A percentile compares a stretch with the other conserved stretches of the same genome.
phyloP scores from a whole-genome alignment of 2,329 filamentous ascomycete species.

The Nemania abortiva region DNA sequence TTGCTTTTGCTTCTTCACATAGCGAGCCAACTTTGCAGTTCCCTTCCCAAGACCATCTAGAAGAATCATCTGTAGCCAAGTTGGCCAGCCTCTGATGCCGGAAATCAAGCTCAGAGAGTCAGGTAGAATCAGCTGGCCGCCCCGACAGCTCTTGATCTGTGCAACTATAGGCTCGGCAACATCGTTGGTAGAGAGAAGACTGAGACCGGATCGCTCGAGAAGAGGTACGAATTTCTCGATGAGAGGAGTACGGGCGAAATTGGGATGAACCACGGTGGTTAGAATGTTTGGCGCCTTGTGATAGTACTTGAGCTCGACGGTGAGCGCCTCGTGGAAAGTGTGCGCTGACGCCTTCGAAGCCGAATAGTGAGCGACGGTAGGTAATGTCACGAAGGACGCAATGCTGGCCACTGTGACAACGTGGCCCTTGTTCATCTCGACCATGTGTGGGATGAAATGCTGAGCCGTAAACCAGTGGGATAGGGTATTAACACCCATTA shows the following conservation, averaged over 20 bases:
- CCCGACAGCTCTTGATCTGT: constrained; percentile 36
- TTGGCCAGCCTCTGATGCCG: constrained; percentile 38
- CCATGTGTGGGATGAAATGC: constrained; percentile 40
- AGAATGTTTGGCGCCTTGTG: constrained; percentile 36
- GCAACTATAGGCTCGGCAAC: constrained; percentile 37
- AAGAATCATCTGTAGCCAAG: constrained; percentile 34
- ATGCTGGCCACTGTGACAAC: constrained; percentile 39
- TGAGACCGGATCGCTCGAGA: constrained; percentile 29
- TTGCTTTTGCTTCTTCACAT: background rate
- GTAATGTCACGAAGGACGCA: constrained; percentile 36
- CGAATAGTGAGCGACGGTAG: constrained; percentile 34
- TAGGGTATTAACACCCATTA: constrained; percentile 36
- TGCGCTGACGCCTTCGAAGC: constrained; percentile 37
- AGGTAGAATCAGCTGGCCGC: constrained; percentile 37
- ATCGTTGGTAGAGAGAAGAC: constrained; percentile 34
- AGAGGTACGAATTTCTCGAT: constrained; percentile 17
- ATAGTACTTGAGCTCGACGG: constrained; percentile 36
- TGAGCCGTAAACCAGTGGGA: constrained; percentile 40
- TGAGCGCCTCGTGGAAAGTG: constrained; percentile 38
- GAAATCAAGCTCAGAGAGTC: constrained; percentile 1
- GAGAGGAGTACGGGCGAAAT: constrained; percentile 37
- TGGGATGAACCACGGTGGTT: constrained; percentile 39
- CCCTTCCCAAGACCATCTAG: constrained; percentile 24
- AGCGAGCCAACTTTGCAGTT: background rate
- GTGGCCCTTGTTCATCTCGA: constrained; percentile 39